Conservation (phyloP, 148 eudicot species). For the Euryodendron excelsum region DNA sequence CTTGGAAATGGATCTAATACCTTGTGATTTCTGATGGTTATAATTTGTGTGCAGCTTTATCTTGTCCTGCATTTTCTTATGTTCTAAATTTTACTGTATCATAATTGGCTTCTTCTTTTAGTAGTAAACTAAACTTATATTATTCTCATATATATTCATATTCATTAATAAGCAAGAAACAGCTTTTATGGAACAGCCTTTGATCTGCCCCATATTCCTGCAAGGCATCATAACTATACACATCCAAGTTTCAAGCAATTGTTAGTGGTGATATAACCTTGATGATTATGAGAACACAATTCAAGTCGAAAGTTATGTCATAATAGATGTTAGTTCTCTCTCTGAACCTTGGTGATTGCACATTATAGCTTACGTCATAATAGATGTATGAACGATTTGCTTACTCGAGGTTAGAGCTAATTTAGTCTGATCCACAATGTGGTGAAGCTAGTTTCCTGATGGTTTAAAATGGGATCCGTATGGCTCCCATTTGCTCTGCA, state of each 20-base stretch:
- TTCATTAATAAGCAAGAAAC: neutral
- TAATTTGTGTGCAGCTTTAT: neutral
- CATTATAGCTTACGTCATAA: neutral
- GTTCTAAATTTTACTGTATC: neutral
- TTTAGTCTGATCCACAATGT: neutral
- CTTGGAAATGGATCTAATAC: neutral
- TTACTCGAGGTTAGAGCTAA: neutral
- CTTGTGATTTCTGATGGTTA: neutral
- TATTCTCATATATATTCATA: neutral
- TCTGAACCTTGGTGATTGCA: neutral
- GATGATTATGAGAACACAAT: neutral
- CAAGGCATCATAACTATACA: neutral
- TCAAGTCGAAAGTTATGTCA: neutral
- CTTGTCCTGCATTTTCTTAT: neutral
- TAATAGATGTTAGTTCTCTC: no score
- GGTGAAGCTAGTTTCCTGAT: neutral
- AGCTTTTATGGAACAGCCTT: neutral
- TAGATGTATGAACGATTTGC: neutral
- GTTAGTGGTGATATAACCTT: neutral
- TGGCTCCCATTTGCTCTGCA: neutral
- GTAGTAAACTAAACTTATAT: neutral
- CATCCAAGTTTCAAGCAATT: slow-evolving; percentile 4
- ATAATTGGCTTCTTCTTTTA: neutral
- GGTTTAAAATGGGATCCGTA: neutral
- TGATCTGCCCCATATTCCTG: neutral